Evolutionary conservation across 176 grass and related monocot genomes (phyloP).

Genomic region (Coix lacrymajobi): DNA sequence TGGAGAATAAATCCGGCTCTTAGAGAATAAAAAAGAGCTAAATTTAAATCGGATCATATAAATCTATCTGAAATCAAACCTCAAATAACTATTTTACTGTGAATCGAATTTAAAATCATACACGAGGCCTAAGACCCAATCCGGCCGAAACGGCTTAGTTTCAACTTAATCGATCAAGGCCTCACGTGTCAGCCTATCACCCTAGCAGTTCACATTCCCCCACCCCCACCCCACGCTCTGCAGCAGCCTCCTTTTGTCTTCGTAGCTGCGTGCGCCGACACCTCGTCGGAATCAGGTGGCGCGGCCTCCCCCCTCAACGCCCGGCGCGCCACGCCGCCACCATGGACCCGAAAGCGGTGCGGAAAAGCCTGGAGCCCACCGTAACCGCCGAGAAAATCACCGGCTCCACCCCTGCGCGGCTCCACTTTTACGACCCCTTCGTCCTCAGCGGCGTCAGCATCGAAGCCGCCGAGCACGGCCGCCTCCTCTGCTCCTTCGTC

Average conservation of each 20-base stretch:
- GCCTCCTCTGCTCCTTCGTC: conserved; percentile 74
- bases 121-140: too few species aligned
- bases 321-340: neutral
- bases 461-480: conserved; percentile 47
- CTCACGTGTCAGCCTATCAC: neutral
- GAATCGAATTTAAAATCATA: too few species aligned
- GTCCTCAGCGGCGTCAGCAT: conserved; percentile 45
- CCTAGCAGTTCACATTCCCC: neutral
- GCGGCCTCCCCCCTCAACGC: neutral
- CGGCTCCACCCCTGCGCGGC: conserved; percentile 14
- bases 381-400: neutral
- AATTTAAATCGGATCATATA: too few species aligned
- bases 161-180: too few species aligned
- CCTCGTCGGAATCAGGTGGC: neutral
- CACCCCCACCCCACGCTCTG: neutral
- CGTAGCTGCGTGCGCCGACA: neutral
- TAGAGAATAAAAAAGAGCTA: too few species aligned
- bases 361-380: conserved; percentile 39
- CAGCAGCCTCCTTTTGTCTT: neutral
- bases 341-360: conserved; percentile 64
- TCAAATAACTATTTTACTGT: too few species aligned
- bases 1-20: too few species aligned
- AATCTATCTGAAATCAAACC: too few species aligned
- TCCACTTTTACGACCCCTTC: conserved; percentile 46
- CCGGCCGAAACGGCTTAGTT: too few species aligned